A percentile compares a stretch with the other conserved stretches of the same genome.
Evolutionary conservation across 768 basidiomycete species (phyloP).

Genomic region (Lentinula sp.): DNA sequence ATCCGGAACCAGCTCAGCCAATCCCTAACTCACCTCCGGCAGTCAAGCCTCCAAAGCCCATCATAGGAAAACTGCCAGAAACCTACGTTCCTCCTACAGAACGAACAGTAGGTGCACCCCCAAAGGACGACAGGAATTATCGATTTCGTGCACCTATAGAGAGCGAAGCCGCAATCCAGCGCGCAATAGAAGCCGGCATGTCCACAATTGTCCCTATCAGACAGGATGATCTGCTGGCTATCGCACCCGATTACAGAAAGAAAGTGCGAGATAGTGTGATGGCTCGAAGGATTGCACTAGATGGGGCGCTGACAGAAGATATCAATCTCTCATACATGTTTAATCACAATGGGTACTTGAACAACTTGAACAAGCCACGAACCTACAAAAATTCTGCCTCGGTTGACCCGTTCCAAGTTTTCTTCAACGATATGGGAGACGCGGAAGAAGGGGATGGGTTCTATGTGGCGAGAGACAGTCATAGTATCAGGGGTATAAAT

Average conservation of each 20-base stretch:
- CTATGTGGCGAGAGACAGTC: not conserved
- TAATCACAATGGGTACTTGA: no score
- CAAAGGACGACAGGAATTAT: not conserved
- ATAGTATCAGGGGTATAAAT: not conserved
- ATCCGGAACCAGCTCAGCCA: no score
- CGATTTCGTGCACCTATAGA: not conserved
- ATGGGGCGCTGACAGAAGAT: not conserved
- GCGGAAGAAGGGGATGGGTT: not conserved
- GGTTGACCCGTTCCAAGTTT: not conserved
- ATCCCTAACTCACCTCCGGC: no score
- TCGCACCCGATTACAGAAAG: not conserved
- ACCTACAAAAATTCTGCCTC: no score
- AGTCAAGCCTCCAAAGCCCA: not conserved
- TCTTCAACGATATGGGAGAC: not conserved
- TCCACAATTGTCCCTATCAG: not conserved
- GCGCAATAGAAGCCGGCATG: not conserved
- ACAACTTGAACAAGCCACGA: no score
- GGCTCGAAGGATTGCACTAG: not conserved
- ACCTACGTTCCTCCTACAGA: not conserved
- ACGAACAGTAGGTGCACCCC: not conserved
- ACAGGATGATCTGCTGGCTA: not conserved
- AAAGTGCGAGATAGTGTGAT: not conserved
- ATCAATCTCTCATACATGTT: no score
- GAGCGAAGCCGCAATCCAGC: not conserved
- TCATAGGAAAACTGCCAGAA: not conserved